Evolutionary conservation across 2,329 filamentous ascomycete species (phyloP), one percentile per base, ranked within the genome.

Genomic region (Trichoderma breve): DNA sequence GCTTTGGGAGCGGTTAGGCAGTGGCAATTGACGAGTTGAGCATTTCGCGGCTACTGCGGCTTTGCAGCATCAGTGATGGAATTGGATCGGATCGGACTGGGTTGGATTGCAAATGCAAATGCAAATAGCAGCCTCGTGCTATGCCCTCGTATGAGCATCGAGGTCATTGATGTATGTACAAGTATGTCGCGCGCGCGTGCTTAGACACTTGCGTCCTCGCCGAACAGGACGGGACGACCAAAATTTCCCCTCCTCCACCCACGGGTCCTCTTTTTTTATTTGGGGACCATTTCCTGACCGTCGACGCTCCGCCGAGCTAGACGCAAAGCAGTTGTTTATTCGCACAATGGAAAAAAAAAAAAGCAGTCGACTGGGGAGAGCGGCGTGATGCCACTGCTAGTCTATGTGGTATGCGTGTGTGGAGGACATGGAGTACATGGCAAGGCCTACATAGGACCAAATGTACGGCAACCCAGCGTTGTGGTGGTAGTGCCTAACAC

Each of bases 141-240:
- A 14, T 36, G 34, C 14, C 34, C 34, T 47, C 43, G 43, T 47
- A n/a, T 47, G 43, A 47, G 43, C 43, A 39, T 39, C 36, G 43
- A 47, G 43, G 36, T 39, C 36, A 39, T 18, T 18, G 15, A 53
- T 36, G 47, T 34, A 67, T 36, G 64, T 43, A 58, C 53, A n/a
- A 43, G 65, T 47, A 34, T 51, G 65, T 69, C 36, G 66, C 66
- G 66, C 66, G 66, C 66, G 66, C 55, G 55, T 60, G 63, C 63
- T 66, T 66, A 66, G 63, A 55, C 57, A 30, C 57, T n/a, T 47
- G 43, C 43, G 43, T 47, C 43, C 43, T 47, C 55, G 55, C 24
- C 55, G 24, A 34, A 34, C 11, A 30, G 28, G 57, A 60, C n/a
- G 15, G 51, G 28, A 28, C 34, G 24, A 21, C 26, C 39, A 39